These are phyloP conservation scores for Eremothecium coryli DNA, from an alignment of 1,139 yeast species.

Conservation along the genomic window DNA sequence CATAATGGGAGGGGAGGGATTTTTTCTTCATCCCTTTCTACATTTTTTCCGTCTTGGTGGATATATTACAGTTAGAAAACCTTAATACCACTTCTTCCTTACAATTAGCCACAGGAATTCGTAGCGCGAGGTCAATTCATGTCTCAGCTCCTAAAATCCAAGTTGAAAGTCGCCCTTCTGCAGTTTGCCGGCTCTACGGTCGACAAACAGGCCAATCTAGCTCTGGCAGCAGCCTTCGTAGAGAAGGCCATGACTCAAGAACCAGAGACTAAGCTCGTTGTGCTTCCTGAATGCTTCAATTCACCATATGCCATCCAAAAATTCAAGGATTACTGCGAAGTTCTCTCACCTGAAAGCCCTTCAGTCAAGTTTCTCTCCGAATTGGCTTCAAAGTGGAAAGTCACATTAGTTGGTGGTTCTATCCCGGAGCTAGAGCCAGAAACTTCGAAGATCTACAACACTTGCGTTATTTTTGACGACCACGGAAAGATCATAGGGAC, in stretches of 20 bases:
- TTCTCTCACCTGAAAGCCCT: constrained; percentile 41
- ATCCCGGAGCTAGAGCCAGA: constrained; percentile 64
- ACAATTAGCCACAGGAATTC: too few relatives aligned
- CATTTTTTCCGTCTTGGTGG: too few relatives aligned
- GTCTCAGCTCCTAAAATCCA: constrained; percentile 32
- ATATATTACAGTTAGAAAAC: too few relatives aligned
- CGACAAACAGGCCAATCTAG: constrained; percentile 51
- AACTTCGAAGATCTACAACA: constrained; percentile 61
- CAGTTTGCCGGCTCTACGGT: constrained; percentile 30
- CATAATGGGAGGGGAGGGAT: too few relatives aligned
- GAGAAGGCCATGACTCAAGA: constrained; percentile 43
- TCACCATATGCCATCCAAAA: constrained; percentile 88
- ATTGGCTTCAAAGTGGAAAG: constrained; percentile 52
- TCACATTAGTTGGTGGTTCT: constrained; percentile 80
- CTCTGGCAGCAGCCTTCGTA: constrained; percentile 42
- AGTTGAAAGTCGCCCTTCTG: constrained; percentile 45
- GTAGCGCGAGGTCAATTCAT: too few relatives aligned
- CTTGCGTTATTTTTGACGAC: constrained; percentile 67
- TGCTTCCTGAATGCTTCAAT: constrained; percentile 73
- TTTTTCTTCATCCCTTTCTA: too few relatives aligned
- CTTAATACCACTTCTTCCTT: too few relatives aligned
- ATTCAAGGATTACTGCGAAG: constrained; percentile 77
- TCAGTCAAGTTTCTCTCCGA: constrained; percentile 41
- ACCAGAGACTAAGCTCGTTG: constrained; percentile 45
- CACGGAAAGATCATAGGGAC: constrained; percentile 68